Conservation (phyloP, 352 stramenopile genomes). For the Phytophthora lateralis region DNA sequence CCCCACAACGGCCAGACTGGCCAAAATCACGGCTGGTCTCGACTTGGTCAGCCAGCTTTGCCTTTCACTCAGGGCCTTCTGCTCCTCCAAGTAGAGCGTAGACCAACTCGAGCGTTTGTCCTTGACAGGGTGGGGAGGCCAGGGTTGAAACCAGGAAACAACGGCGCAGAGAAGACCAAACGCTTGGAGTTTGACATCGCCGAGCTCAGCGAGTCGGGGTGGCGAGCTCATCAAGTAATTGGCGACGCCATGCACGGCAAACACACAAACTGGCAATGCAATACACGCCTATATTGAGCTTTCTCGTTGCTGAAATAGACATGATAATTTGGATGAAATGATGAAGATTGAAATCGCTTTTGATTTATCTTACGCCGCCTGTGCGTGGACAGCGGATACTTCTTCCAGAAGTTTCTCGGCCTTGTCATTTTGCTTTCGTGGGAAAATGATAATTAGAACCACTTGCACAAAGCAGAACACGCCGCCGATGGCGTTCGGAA, state of each 20-base stretch:
- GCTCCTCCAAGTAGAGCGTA: not conserved
- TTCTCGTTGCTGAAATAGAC: too few species aligned
- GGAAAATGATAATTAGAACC: conserved; percentile 26
- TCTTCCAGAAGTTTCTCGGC: not conserved
- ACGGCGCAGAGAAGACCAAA: not conserved
- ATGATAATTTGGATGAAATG: too few species aligned
- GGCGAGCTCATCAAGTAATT: not conserved
- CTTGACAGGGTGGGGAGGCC: not conserved
- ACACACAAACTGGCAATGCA: too few species aligned
- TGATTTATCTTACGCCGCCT: too few species aligned
- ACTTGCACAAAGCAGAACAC: conserved; percentile 34
- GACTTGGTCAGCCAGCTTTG: not conserved
- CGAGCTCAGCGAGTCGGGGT: not conserved
- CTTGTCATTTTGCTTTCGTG: not conserved
- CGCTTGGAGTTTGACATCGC: not conserved
- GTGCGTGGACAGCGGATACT: too few species aligned
- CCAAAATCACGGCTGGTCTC: conserved; percentile 7
- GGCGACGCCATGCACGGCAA: not conserved
- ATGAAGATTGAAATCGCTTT: too few species aligned
- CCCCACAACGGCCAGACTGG: conserved; percentile 14
- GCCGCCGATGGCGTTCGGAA: conserved; percentile 31
- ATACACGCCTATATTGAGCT: too few species aligned
- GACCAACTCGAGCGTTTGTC: not conserved
- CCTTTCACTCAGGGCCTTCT: not conserved
- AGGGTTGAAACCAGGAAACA: not conserved